phyloP scores from a whole-genome alignment of 2,329 filamentous ascomycete species.

The Emmonsia crescens region DNA sequence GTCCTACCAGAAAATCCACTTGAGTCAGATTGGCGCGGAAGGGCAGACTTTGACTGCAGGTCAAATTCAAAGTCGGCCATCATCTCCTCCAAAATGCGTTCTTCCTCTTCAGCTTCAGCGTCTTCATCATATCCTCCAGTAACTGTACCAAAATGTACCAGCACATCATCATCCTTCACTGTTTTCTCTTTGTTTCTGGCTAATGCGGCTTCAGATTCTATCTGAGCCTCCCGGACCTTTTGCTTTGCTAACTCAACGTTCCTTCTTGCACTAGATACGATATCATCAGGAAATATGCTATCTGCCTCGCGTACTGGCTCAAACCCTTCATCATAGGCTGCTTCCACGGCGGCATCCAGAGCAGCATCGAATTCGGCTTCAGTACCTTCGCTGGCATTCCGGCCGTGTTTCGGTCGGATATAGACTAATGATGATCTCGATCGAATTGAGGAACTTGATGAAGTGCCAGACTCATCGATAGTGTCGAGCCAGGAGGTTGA shows the following conservation, averaged over 20 bases:
- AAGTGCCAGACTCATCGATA: constrained; percentile 79
- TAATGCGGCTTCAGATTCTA: constrained; percentile 53
- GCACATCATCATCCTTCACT: constrained; percentile 21
- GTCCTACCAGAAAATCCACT: constrained; percentile 67
- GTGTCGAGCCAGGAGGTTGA: constrained; percentile 91
- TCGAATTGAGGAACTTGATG: constrained; percentile 66
- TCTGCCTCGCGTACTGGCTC: constrained; percentile 45
- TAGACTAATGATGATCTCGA: constrained; percentile 65
- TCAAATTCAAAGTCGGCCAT: constrained; percentile 75
- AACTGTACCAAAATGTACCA: constrained; percentile 16
- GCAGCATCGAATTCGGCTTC: constrained; percentile 91
- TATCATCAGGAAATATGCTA: constrained; percentile 17
- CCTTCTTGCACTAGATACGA: constrained; percentile 43
- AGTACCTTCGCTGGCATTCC: constrained; percentile 57
- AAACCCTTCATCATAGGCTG: constrained; percentile 85
- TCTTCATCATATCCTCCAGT: constrained; percentile 42
- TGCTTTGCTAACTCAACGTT: constrained; percentile 68
- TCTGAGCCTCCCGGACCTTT: constrained; percentile 60
- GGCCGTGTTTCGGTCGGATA: constrained; percentile 58
- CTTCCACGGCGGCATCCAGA: constrained; percentile 88
- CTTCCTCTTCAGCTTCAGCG: constrained; percentile 61
- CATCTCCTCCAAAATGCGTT: constrained; percentile 76
- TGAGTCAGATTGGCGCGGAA: constrained; percentile 71
- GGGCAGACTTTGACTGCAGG: constrained; percentile 52
- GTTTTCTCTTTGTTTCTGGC: constrained; percentile 50